A percentile compares a stretch with the other conserved stretches of the same genome.
Evolutionary conservation across 306 rosid genomes (phyloP).

Genomic region (Trichosanthes cucumerina): DNA sequence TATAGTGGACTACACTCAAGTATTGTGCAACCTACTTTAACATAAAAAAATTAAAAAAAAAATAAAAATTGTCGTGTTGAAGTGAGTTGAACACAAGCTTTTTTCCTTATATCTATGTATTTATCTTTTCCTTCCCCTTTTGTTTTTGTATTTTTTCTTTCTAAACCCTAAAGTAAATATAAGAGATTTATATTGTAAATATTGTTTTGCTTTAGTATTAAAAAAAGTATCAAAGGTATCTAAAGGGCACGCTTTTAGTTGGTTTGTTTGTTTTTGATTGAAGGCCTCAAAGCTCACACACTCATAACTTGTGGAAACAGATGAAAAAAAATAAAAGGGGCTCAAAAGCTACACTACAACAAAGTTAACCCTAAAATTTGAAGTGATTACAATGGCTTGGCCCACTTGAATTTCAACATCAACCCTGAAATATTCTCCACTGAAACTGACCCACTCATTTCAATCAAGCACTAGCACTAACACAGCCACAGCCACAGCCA

Average conservation of each 20-base stretch:
- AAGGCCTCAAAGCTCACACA: background rate
- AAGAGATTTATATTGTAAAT: background rate
- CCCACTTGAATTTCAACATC: background rate
- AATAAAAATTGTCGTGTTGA: no score
- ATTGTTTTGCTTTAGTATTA: background rate
- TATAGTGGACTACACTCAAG: no score
- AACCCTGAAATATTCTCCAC: conserved; percentile 8
- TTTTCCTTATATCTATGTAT: background rate
- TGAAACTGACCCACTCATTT: background rate
- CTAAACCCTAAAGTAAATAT: no score
- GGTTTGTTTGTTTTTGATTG: background rate
- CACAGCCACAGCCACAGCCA: background rate
- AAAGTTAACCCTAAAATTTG: background rate
- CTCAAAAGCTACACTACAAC: background rate
- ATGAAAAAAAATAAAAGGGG: background rate
- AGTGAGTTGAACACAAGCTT: no score
- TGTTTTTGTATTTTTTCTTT: no score
- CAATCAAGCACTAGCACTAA: background rate
- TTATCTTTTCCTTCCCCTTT: background rate
- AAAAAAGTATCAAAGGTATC: background rate
- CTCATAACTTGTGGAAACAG: background rate
- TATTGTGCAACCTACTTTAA: no score
- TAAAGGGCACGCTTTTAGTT: background rate
- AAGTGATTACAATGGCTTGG: background rate
- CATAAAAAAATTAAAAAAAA: no score